Base-by-base conservation (phyloP, 108 stramenopile species). In the Cyclotella kingstonii region DNA sequence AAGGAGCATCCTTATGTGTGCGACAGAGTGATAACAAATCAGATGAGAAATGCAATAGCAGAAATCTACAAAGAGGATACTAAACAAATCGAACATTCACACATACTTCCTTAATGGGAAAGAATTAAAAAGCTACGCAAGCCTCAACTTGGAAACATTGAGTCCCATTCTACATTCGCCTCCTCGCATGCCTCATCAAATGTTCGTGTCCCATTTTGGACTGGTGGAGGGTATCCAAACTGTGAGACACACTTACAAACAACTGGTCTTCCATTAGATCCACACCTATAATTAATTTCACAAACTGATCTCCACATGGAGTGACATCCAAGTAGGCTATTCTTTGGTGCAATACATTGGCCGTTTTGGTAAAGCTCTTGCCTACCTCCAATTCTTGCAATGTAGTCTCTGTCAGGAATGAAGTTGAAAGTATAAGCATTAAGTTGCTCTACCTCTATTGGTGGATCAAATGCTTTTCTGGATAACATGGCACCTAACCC, bases 381-480 rank as follows among this genome's bases (percentile, higher is more conserved):
- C 27, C 60, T 45, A 17, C 85, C 91, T 17, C 85, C 91, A 63
- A 90, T 68, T 39, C 73, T 77, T 31, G 88, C 79, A 15, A 93
- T 81, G 15, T 70, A 54, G 57, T 93, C 91, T 42, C 87, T 65
- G 21, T 84, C 79, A 9, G 91, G 91, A n/a, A 90, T 76, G 42
- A 90, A 81, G 68, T 93, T 90, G 52, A 88, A 93, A 21, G 79
- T 80, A 44, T 85, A 74, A 14, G 73, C 29, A 43, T 90, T 71
- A 6, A 93, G 46, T 17, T 63, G 59, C 2, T 87, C 81, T 40
- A 35, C 21, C 17, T 71, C 62, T 12, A 93, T 50, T 0, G 76
- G 81, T 14, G 91, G 91, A 18, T 84, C 60, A 36, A 93, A 81
- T 14, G 81, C 52, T 17, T 61, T 43, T 17, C 91, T 63, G 45